These are phyloP conservation scores for Domatiomyces catenatus DNA, from an alignment of 2,329 filamentous ascomycete genomes.

Conservation along the genomic window DNA sequence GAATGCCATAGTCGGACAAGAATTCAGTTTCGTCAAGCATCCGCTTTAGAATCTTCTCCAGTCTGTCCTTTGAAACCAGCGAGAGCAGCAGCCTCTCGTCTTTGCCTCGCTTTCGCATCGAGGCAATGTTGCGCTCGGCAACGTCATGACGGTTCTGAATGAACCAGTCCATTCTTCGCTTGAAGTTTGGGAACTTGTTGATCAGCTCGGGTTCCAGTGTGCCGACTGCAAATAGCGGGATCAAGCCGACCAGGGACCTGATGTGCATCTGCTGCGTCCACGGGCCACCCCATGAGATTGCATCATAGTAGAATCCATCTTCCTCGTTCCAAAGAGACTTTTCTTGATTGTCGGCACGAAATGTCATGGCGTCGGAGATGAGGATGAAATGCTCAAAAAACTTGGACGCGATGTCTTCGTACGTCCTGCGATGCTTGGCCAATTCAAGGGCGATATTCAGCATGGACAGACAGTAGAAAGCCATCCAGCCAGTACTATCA, in stretches of 20 bases:
- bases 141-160: constrained; percentile 73
- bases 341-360: constrained; percentile 55
- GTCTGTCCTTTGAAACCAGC: constrained; percentile 81
- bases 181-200: constrained; percentile 82
- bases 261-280: constrained; percentile 89
- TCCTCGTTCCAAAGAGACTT: constrained; percentile 91
- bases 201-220: constrained; percentile 89
- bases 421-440: constrained; percentile 84
- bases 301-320: constrained; percentile 94
- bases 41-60: constrained; percentile 72
- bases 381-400: constrained; percentile 98
- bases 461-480: constrained; percentile 92
- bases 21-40: constrained; percentile 96
- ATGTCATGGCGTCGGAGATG: constrained; percentile 94
- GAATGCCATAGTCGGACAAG: constrained; percentile 74
- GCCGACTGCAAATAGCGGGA: constrained; percentile 80
- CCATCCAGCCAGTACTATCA: constrained; percentile 98
- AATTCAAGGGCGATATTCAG: constrained; percentile 90
- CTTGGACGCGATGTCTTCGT: constrained; percentile 92
- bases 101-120: constrained; percentile 78
- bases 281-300: constrained; percentile 87
- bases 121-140: constrained; percentile 86
- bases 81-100: constrained; percentile 75
- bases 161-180: constrained; percentile 88
- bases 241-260: constrained; percentile 79